Base-by-base conservation (phyloP, 164 flowering plant species). In the Cinnamomum chago region DNA sequence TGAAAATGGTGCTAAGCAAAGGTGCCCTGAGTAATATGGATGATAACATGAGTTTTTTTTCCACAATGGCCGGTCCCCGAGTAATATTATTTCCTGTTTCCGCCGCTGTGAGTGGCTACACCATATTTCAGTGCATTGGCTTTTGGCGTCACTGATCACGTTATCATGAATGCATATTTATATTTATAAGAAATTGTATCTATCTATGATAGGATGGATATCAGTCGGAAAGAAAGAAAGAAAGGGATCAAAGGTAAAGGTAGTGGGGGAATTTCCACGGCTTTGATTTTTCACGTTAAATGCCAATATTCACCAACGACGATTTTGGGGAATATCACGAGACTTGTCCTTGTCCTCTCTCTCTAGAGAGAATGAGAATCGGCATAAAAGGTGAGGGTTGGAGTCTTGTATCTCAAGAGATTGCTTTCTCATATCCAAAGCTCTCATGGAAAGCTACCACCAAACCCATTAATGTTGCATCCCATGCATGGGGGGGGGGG, bases 321-420 rank as follows among this genome's bases (percentile, higher is more conserved):
- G 83, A 66, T 66, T 66, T 76, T 81, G 71, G 73, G 67, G 85
- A 79, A 81, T 80, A 84, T 80, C 58, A 68, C 20, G 81, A 83
- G 85, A 79, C 90, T 85, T 86, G 90, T 82, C 87, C 90, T 85
- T 86, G 90, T 82, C 87, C 72, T 78, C 79, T 62, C 67, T 68
- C 2, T 22, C 27, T 2, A 62, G 65, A 81, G 80, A 85, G 90
- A 87, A 85, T 86, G 80, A 85, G 90, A 87, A 85, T 86, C 87
- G 82, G 72, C 67, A 83, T 58, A 90, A 86, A 90, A 90, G 90
- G 85, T 64, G 71, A 35, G 85, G 74, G 81, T 86, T 90, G 92
- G 92, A 89, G 91, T 72, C 83, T 91, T 91, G 89, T 87, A 82
- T 66, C 25, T 73, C 81, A 91, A 87, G 90, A 81, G 82, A 83